These are phyloP conservation scores for Musa itinerans DNA, from an alignment of 176 grass and related monocot genomes.

Conservation along the genomic window DNA sequence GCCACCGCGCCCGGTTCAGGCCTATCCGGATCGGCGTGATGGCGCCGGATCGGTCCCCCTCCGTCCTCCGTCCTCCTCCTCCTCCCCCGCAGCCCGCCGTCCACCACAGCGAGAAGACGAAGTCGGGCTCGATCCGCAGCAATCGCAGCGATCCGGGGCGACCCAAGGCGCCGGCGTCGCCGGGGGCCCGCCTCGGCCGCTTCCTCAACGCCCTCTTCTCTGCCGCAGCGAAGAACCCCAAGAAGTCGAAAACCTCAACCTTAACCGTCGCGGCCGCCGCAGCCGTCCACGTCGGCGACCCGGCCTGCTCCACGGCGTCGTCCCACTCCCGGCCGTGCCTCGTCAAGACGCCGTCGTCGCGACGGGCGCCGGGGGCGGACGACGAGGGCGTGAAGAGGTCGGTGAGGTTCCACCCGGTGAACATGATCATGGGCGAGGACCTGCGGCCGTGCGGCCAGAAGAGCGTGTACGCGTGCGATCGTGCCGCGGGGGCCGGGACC, in stretches of 20 bases:
- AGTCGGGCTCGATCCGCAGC: slow-evolving; percentile 17
- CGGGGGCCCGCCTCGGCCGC: slow-evolving; percentile 15
- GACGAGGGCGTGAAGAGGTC: slow-evolving; percentile 38
- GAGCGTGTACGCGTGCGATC: slow-evolving; percentile 18
- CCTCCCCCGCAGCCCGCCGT: not conserved
- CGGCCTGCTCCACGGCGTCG: slow-evolving; percentile 41
- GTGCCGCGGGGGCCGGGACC: slow-evolving; percentile 1
- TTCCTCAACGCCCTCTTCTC: slow-evolving; percentile 29
- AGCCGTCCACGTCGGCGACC: slow-evolving; percentile 12
- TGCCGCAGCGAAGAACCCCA: not conserved
- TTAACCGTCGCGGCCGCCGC: not conserved
- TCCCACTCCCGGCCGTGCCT: slow-evolving; percentile 33
- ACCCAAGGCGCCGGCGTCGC: slow-evolving; percentile 18
- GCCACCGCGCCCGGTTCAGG: slow-evolving; percentile 35
- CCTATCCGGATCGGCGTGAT: slow-evolving; percentile 21
- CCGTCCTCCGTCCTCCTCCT: not conserved
- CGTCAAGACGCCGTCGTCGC: slow-evolving; percentile 23
- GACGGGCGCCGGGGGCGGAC: not conserved
- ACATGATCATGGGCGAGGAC: slow-evolving; percentile 44
- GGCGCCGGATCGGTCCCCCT: slow-evolving; percentile 20
- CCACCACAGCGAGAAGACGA: slow-evolving; percentile 3
- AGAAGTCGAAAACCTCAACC: not conserved
- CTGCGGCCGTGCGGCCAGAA: slow-evolving; percentile 11
- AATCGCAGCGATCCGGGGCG: slow-evolving; percentile 14
- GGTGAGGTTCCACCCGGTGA: slow-evolving; percentile 67